Evolutionary conservation across 139 green algal genomes (phyloP), one percentile per base, ranked within the genome.

Genomic region (Chlamydomonas asymmetrica): DNA sequence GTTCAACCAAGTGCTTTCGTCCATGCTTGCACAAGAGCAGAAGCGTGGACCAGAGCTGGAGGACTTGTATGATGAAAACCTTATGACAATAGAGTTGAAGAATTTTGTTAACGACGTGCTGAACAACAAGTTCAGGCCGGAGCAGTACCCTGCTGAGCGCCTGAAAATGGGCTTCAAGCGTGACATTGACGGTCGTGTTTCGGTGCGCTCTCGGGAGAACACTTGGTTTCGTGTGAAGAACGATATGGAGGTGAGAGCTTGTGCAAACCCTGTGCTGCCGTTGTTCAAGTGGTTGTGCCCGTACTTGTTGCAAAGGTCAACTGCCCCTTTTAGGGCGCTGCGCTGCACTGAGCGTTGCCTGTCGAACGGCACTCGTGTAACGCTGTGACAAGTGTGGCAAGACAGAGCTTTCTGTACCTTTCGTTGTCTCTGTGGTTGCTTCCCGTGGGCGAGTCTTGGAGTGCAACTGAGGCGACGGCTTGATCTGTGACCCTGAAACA

Each of bases 1-100:
- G 13, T 77, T 77, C 59, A 45, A 54, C 34, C 41, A 62, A 50
- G 71, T n/a, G n/a, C n/a, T n/a, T n/a, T n/a, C n/a, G n/a, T n/a
- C 71, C 4, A 45, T 77, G 8, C 31, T 34, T 22, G 10, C 54
- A 4, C 50, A 63, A 34, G 0, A 9, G 9, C 10, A 69, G 45
- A 23, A 62, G 9, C 71, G 43, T 18, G 22, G 4, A 16, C 25
- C 59, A 3, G 22, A 31, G 27, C 10, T 77, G 13, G 79, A 79
- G 56, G 72, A 72, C 20, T 31, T 70, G n/a, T 85, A 73, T 62
- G 80, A 85, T 49, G 80, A 85, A 64, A 80, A 81, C 63, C 62
- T 85, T 0, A 75, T 73, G 52, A 85, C 80, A 23, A 41, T 56
- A 20, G 73, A 81, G 22, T 61, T 85, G 39, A 52, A 68, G 0